A percentile compares a stretch with the other conserved stretches of the same genome.
Conservation (phyloP, 2,329 filamentous ascomycete species). For the Hymenotorrendiella dingleyae region DNA sequence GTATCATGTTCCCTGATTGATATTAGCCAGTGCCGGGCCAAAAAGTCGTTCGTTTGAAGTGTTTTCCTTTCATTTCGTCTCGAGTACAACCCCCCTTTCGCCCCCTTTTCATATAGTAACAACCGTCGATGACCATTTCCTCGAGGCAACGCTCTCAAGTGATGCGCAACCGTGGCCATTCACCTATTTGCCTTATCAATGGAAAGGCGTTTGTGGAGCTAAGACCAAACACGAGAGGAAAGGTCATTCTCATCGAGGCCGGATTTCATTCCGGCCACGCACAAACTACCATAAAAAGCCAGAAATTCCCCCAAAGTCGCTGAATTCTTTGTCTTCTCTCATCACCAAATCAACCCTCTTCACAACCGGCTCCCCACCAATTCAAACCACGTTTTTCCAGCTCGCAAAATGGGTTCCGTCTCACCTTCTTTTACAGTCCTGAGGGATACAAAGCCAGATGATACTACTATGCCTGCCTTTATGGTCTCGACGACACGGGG, state of each 20-base stretch:
- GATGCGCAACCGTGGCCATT: neutral
- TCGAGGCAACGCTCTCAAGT: neutral
- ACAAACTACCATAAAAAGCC: constrained; percentile 22
- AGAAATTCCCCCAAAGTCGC: constrained; percentile 12
- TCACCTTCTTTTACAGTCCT: constrained; percentile 51
- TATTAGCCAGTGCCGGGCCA: too few relatives aligned
- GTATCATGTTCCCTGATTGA: too few relatives aligned
- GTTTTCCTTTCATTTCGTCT: too few relatives aligned
- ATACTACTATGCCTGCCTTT: constrained; percentile 63
- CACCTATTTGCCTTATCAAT: neutral
- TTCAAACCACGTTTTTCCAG: neutral
- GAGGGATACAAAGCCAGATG: constrained; percentile 54
- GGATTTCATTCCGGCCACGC: constrained; percentile 27
- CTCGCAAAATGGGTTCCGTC: constrained; percentile 27
- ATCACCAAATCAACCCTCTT: constrained; percentile 3
- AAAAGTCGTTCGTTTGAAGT: neutral
- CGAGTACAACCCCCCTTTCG: too few relatives aligned
- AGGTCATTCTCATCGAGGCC: constrained; percentile 22
- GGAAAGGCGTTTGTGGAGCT: too few relatives aligned
- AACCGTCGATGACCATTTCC: too few relatives aligned
- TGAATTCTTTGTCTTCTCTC: constrained; percentile 14
- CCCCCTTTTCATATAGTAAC: too few relatives aligned
- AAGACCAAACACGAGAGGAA: too few relatives aligned
- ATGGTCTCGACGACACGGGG: constrained; percentile 72
- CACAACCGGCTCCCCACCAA: neutral